phyloP scores from a whole-genome alignment of 2,329 filamentous ascomycete genomes.

The Curvularia sp. region DNA sequence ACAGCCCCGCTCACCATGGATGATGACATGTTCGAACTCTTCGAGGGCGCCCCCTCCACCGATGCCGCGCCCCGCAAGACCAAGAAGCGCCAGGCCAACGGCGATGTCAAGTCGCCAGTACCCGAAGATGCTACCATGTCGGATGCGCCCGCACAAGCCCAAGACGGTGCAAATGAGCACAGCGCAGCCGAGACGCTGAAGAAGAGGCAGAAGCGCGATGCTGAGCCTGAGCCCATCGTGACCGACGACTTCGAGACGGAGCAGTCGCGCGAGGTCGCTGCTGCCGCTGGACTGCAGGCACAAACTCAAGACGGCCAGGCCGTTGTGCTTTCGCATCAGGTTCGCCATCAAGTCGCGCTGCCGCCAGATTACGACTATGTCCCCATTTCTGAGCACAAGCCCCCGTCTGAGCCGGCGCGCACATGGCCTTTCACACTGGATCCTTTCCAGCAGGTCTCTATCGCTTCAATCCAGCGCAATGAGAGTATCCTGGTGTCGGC shows the following conservation, averaged over 20 bases:
- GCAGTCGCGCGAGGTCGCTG: constrained; percentile 87
- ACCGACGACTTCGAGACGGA: constrained; percentile 96
- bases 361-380: constrained; percentile 94
- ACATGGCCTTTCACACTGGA: constrained; percentile 90
- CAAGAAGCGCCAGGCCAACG: constrained; percentile 88
- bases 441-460: constrained; percentile 94
- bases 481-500: constrained; percentile 97
- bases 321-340: constrained; percentile 92
- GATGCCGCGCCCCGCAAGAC: constrained; percentile 57
- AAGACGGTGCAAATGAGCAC: constrained; percentile 39
- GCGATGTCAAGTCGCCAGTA: constrained; percentile 68
- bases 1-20: constrained; percentile 42
- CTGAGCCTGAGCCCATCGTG: constrained; percentile 78
- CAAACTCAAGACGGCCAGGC: constrained; percentile 70
- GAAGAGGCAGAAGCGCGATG: constrained; percentile 70
- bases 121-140: constrained; percentile 55
- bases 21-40: constrained; percentile 57
- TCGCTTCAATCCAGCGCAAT: constrained; percentile 92
- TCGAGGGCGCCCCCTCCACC: constrained; percentile 49
- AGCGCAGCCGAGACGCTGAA: constrained; percentile 49
- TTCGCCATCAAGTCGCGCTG: constrained; percentile 95
- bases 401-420: constrained; percentile 84
- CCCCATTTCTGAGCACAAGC: constrained; percentile 91
- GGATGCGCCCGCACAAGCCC: constrained; percentile 48
- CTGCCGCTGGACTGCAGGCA: constrained; percentile 72